These are phyloP conservation scores for Fusarium duplospermum DNA, from an alignment of 2,329 filamentous ascomycete species.

Conservation along the genomic window DNA sequence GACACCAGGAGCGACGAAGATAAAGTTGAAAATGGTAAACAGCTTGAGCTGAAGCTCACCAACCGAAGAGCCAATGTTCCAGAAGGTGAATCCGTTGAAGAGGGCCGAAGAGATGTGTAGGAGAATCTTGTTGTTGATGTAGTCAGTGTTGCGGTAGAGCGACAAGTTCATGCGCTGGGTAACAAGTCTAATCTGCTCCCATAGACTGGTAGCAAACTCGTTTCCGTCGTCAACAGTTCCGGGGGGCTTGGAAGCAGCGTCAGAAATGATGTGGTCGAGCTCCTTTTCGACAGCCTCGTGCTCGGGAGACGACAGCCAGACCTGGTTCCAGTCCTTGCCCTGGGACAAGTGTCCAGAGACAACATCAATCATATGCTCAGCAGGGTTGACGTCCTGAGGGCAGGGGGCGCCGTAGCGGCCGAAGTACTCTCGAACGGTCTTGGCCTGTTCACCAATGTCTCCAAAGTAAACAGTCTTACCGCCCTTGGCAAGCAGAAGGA, in stretches of 20 bases:
- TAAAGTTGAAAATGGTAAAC: conserved; percentile 72
- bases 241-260: conserved; percentile 60
- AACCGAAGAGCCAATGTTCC: conserved; percentile 65
- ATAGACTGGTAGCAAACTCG: conserved; percentile 78
- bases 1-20: conserved; percentile 69
- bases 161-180: conserved; percentile 71
- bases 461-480: conserved; percentile 77
- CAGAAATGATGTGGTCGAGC: conserved; percentile 71
- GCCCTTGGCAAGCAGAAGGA: conserved; percentile 73
- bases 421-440: conserved; percentile 72
- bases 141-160: conserved; percentile 75
- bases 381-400: conserved; percentile 72
- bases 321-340: conserved; percentile 72
- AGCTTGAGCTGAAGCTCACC: conserved; percentile 65
- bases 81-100: conserved; percentile 72
- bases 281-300: conserved; percentile 67
- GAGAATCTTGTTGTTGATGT: conserved; percentile 72
- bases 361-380: conserved; percentile 79
- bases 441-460: conserved; percentile 68
- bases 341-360: conserved; percentile 62
- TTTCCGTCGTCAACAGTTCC: conserved; percentile 63
- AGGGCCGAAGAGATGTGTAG: conserved; percentile 66
- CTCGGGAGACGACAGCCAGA: conserved; percentile 75
- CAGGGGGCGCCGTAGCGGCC: conserved; percentile 73
- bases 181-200: conserved; percentile 72